Percentiles rank a stretch among this genome's conserved stretches.
Conservation (phyloP, 306 rosid genomes). For the Cyclanthera cordifolia region DNA sequence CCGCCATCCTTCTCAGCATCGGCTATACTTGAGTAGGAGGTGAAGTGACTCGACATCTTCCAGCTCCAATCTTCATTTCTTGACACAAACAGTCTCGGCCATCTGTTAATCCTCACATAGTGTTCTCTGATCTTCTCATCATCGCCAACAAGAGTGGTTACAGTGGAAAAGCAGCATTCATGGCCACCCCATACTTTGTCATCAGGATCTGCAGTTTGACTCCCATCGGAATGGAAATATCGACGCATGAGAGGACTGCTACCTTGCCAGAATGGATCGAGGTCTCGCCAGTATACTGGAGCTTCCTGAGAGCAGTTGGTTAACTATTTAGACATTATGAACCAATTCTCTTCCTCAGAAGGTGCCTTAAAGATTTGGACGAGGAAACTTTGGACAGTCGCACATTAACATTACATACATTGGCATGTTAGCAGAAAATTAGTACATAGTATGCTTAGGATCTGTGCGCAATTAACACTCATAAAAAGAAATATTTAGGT, state of each 20-base stretch:
- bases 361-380: neutral
- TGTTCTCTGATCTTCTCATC: constrained; percentile 32
- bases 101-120: constrained; percentile 43
- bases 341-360: neutral
- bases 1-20: constrained; percentile 31
- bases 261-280: constrained; percentile 37
- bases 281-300: constrained; percentile 34
- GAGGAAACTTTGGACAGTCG: neutral
- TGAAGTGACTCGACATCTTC: constrained; percentile 33
- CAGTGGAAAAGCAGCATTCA: constrained; percentile 25
- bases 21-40: constrained; percentile 35
- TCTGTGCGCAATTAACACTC: neutral
- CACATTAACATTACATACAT: neutral
- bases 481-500: neutral
- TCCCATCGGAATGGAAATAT: constrained; percentile 36
- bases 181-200: constrained; percentile 39
- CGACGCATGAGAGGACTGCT: constrained; percentile 24
- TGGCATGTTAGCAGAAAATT: neutral
- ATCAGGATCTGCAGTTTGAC: constrained; percentile 32
- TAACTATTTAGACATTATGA: neutral
- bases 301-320: constrained; percentile 20
- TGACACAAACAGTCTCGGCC: constrained; percentile 31
- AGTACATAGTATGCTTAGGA: neutral
- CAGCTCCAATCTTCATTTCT: constrained; percentile 44
- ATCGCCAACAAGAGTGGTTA: constrained; percentile 23